Evolutionary conservation across 2,329 filamentous ascomycete species (phyloP).

Genomic region (Albifimbria verrucaria): DNA sequence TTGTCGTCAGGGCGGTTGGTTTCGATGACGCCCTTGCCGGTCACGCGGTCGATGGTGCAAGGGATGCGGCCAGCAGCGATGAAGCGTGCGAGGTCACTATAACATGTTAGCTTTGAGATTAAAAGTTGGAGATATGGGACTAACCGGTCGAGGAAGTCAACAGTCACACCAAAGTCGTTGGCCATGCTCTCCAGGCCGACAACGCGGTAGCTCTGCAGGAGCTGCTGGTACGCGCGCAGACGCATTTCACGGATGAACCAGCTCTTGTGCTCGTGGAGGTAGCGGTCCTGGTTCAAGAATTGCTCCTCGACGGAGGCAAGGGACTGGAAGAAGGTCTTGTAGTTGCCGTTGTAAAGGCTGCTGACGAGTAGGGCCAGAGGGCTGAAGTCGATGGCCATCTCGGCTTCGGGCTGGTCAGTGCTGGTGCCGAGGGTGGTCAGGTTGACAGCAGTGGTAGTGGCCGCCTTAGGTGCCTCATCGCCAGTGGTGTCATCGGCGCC

Average conservation of each 20-base stretch:
- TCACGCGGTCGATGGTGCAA: conserved; percentile 96
- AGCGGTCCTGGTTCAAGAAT: conserved; percentile 91
- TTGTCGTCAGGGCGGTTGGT: conserved; percentile 98
- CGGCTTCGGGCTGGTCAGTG: conserved; percentile 71
- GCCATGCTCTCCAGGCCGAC: conserved; percentile 98
- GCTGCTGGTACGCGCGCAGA: conserved; percentile 90
- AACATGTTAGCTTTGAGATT: conserved; percentile 7
- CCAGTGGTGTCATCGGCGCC: conserved; percentile 76
- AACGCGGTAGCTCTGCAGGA: conserved; percentile 94
- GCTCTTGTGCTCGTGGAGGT: conserved; percentile 89
- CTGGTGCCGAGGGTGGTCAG: conserved; percentile 76
- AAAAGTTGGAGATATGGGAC: conserved; percentile 25
- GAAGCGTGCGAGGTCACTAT: conserved; percentile 90
- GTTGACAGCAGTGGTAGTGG: conserved; percentile 69
- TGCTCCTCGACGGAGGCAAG: conserved; percentile 87
- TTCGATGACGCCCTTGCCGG: conserved; percentile 94
- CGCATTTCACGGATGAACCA: conserved; percentile 99
- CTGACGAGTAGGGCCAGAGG: conserved; percentile 83
- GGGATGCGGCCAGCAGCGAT: conserved; percentile 92
- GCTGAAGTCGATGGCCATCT: conserved; percentile 83
- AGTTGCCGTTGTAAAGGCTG: conserved; percentile 90
- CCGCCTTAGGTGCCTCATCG: conserved; percentile 49
- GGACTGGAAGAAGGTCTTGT: conserved; percentile 89
- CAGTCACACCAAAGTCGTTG: conserved; percentile 90
- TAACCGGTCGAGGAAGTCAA: conserved; percentile 93